These are phyloP conservation scores for Vigna trinervia DNA, from an alignment of 306 rosid species.

Conservation along the genomic window DNA sequence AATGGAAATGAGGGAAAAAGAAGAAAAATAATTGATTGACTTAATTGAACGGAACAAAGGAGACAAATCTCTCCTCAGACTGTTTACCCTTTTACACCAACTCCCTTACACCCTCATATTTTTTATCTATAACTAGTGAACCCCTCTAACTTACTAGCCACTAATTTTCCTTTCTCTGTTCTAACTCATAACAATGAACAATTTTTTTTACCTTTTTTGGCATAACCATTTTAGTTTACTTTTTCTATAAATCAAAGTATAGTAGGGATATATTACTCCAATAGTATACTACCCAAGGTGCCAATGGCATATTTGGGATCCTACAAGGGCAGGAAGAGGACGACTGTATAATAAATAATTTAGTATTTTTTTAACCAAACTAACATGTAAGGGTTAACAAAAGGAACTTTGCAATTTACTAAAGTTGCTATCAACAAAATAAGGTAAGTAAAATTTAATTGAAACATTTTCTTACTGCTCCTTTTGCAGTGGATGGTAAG, in stretches of 20 bases:
- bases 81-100: neutral
- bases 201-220: neutral
- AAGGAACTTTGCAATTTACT: neutral
- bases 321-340: slow-evolving; percentile 1
- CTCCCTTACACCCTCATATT: neutral
- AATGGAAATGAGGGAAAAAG: no score
- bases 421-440: slow-evolving; percentile 10
- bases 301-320: no score
- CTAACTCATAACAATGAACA: neutral
- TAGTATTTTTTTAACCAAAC: slow-evolving; percentile 10
- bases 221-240: neutral
- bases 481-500: slow-evolving; percentile 84
- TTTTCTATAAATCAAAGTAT: neutral
- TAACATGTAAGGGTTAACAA: slow-evolving; percentile 3
- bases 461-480: slow-evolving; percentile 30
- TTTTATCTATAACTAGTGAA: neutral
- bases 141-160: neutral
- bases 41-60: neutral
- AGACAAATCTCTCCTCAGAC: neutral
- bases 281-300: no score
- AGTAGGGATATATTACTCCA: neutral
- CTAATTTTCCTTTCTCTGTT: neutral
- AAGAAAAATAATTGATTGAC: no score
- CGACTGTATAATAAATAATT: neutral
- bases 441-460: slow-evolving; percentile 21